Conservation (phyloP, 108 stramenopile species). For the Conticribra weissflogii region DNA sequence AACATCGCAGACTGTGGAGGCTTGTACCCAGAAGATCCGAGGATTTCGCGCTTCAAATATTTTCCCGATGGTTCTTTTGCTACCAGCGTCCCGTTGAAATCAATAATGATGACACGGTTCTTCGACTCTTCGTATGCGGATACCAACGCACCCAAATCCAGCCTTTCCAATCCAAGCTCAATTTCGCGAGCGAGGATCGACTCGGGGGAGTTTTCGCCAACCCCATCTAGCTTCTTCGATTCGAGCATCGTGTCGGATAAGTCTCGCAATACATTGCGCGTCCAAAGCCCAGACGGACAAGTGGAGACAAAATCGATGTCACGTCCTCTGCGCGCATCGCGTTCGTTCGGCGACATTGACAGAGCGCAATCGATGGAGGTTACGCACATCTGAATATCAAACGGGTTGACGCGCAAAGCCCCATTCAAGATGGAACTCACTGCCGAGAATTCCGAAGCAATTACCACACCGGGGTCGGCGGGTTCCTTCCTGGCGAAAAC, state of each 20-base stretch:
- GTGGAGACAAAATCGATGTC: slow-evolving; percentile 96
- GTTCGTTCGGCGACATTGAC: slow-evolving; percentile 82
- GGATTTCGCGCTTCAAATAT: slow-evolving; percentile 96
- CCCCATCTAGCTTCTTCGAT: slow-evolving; percentile 24
- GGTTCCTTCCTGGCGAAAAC: slow-evolving; percentile 83
- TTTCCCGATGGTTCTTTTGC: slow-evolving; percentile 94
- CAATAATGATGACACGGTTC: slow-evolving; percentile 93
- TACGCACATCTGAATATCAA: slow-evolving; percentile 88
- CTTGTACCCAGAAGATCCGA: slow-evolving; percentile 89
- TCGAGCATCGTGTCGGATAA: slow-evolving; percentile 72
- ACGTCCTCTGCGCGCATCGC: slow-evolving; percentile 88
- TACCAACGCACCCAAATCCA: slow-evolving; percentile 66
- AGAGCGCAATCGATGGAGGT: slow-evolving; percentile 94
- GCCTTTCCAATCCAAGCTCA: slow-evolving; percentile 52
- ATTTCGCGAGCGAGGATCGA: slow-evolving; percentile 73
- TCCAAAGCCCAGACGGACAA: slow-evolving; percentile 95
- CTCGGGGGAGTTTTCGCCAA: slow-evolving; percentile 38
- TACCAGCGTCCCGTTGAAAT: slow-evolving; percentile 98
- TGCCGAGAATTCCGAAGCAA: slow-evolving; percentile 97
- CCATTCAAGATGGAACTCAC: slow-evolving; percentile 96
- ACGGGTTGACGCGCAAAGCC: slow-evolving; percentile 97
- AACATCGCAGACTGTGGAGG: slow-evolving; percentile 73
- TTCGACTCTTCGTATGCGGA: slow-evolving; percentile 69
- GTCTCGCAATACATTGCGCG: slow-evolving; percentile 91
- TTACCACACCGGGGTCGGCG: slow-evolving; percentile 89